Evolutionary conservation across 345 rosid genomes (phyloP), one percentile per base, ranked within the genome.

Genomic region (Gossypium turneri): DNA sequence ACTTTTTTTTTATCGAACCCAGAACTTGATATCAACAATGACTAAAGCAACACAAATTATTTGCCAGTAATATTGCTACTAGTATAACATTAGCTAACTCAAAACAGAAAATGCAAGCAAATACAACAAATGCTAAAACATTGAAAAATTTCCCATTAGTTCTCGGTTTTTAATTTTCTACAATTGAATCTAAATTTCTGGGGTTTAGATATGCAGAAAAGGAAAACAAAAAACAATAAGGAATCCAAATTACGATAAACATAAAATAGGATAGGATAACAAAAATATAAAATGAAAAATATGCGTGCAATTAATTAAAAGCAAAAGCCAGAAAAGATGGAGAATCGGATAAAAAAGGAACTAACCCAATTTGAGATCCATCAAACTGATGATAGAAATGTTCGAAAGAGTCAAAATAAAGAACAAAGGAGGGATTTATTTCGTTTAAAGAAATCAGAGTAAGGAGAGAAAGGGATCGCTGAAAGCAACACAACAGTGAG

Each of bases 291-390:
- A 19, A 19, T 38, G 12, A 63, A 29, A 68, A 12, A 12, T 0
- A 67, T 5, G 8, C 0, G 25, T 6, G 44, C 22, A 2, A 19
- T 16, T 34, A 55, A 71, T n/a, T 38, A 55, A 38, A 38, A 55
- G 51, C 29, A 19, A 41, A 17, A 50, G 0, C 20, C 2, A 16
- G n/a, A 52, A 53, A 44, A 70, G 29, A n/a, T 17, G 58, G 25
- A 20, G 10, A 56, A 20, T 56, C 60, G 60, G 10, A 56, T 56
- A 56, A 24, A 58, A 58, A 58, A 8, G 12, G 51, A 55, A 71
- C 63, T 38, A 45, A 71, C 62, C 63, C 63, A 38, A 29, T 10
- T 29, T 34, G 25, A 34, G 63, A 71, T 55, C 29, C 63, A 70
- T 52, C 45, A 70, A 19, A 52, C 73, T 5, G 61, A 29, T 51